Conservation (phyloP, 495 filamentous ascomycete genomes). For the Aspergillus nanangensis region DNA sequence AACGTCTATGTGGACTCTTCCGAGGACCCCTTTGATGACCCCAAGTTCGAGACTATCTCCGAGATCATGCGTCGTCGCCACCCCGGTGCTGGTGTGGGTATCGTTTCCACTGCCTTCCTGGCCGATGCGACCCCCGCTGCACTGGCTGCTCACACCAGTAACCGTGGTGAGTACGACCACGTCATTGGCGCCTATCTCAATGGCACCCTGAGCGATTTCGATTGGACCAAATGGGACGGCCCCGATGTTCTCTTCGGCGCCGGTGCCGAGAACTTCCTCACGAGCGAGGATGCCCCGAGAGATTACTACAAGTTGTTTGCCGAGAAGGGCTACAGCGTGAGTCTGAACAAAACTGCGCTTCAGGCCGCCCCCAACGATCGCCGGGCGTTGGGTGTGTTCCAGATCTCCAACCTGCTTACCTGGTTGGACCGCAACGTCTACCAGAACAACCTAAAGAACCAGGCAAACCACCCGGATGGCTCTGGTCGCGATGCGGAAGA, state of each 20-base stretch:
- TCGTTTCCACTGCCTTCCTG: slow-evolving; percentile 64
- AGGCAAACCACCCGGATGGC: slow-evolving; percentile 60
- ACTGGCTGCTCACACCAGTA: slow-evolving; percentile 59
- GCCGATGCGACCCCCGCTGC: slow-evolving; percentile 71
- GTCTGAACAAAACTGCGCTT: slow-evolving; percentile 62
- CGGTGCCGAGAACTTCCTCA: slow-evolving; percentile 67
- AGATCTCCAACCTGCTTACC: slow-evolving; percentile 58
- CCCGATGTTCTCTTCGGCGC: slow-evolving; percentile 71
- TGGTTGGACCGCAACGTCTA: slow-evolving; percentile 75
- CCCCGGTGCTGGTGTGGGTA: slow-evolving; percentile 49
- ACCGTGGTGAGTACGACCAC: slow-evolving; percentile 55
- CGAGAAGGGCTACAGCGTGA: slow-evolving; percentile 60
- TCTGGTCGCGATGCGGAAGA: slow-evolving; percentile 53
- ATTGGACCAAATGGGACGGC: slow-evolving; percentile 62
- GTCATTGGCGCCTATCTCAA: slow-evolving; percentile 55
- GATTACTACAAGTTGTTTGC: slow-evolving; percentile 66
- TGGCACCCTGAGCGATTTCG: slow-evolving; percentile 54
- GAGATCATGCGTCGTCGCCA: slow-evolving; percentile 61
- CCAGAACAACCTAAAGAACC: slow-evolving; percentile 51
- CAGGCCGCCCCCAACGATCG: slow-evolving; percentile 41
- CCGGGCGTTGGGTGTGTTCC: slow-evolving; percentile 67
- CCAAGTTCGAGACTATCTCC: slow-evolving; percentile 72
- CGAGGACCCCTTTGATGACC: slow-evolving; percentile 61
- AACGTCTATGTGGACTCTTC: slow-evolving; percentile 70
- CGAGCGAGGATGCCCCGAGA: slow-evolving; percentile 33